A percentile compares a stretch with the other conserved stretches of the same genome.
Conservation (phyloP, 2,329 filamentous ascomycete genomes). For the Colletotrichum viniferum region DNA sequence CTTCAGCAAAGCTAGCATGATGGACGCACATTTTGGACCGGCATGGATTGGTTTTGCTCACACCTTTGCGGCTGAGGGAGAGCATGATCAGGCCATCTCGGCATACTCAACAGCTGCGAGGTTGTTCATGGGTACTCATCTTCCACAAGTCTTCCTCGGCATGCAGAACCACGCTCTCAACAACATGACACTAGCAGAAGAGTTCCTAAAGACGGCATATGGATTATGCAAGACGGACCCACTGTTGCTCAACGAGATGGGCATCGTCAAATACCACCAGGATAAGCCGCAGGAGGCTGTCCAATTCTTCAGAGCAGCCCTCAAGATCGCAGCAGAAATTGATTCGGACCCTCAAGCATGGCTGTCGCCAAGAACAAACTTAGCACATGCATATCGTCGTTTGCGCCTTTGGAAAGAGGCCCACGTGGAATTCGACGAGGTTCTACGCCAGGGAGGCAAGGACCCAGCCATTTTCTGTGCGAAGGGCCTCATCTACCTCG, state of each 20-base stretch:
- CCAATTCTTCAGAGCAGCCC: slow-evolving; percentile 76
- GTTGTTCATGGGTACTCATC: slow-evolving; percentile 94
- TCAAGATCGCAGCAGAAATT: slow-evolving; percentile 79
- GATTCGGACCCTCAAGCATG: slow-evolving; percentile 83
- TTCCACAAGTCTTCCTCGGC: slow-evolving; percentile 93
- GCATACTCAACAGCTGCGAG: slow-evolving; percentile 95
- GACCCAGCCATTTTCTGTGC: slow-evolving; percentile 80
- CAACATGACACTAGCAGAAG: slow-evolving; percentile 91
- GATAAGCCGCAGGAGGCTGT: slow-evolving; percentile 77
- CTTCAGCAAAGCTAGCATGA: slow-evolving; percentile 96
- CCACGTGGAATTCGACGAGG: slow-evolving; percentile 83
- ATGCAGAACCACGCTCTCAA: slow-evolving; percentile 98
- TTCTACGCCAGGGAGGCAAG: slow-evolving; percentile 80
- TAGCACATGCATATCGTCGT: slow-evolving; percentile 86
- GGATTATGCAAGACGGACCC: slow-evolving; percentile 84
- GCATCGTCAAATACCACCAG: slow-evolving; percentile 94
- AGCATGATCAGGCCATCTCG: slow-evolving; percentile 97
- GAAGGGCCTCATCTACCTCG: slow-evolving; percentile 84
- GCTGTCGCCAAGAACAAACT: slow-evolving; percentile 83
- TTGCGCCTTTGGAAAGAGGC: slow-evolving; percentile 72
- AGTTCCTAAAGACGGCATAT: slow-evolving; percentile 92
- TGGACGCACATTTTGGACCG: slow-evolving; percentile 96
- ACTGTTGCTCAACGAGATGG: slow-evolving; percentile 91
- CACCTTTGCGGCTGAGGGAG: slow-evolving; percentile 95
- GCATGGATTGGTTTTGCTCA: slow-evolving; percentile 99